Evolutionary conservation across 148 eudicot genomes (phyloP).

Genomic region (Fagopyrum tataricum): DNA sequence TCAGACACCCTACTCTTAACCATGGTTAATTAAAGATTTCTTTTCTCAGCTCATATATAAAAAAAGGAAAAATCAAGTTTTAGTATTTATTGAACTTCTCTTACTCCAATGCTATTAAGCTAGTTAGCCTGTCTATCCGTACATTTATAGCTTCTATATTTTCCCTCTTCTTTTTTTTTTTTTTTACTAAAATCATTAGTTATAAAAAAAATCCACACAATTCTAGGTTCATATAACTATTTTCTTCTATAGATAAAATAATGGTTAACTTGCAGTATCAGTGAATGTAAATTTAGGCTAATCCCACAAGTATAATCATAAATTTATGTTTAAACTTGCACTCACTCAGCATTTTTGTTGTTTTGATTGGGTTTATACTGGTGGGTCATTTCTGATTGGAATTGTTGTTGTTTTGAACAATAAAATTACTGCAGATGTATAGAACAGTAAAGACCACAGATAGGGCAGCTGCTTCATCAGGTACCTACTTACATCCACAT

Average conservation of each 20-base stretch:
- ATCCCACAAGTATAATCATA: neutral
- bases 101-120: constrained; percentile 9
- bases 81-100: constrained; percentile 4
- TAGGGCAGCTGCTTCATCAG: constrained; percentile 79
- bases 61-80: neutral
- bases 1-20: constrained; percentile 8
- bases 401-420: neutral
- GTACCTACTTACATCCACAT: constrained; percentile 25
- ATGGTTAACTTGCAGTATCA: neutral
- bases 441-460: constrained; percentile 93
- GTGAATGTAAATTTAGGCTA: neutral
- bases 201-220: neutral
- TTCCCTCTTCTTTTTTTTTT: constrained; percentile 11
- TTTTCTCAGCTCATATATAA: neutral
- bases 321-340: neutral
- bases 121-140: constrained; percentile 20
- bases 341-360: constrained; percentile 3
- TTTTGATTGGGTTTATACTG: neutral
- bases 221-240: neutral
- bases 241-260: neutral
- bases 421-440: constrained; percentile 54
- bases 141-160: constrained; percentile 23
- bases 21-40: neutral
- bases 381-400: neutral
- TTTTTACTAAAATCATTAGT: neutral